Evolutionary conservation across 75 land plant species (phyloP).

Genomic region (Larix kaempferi): DNA sequence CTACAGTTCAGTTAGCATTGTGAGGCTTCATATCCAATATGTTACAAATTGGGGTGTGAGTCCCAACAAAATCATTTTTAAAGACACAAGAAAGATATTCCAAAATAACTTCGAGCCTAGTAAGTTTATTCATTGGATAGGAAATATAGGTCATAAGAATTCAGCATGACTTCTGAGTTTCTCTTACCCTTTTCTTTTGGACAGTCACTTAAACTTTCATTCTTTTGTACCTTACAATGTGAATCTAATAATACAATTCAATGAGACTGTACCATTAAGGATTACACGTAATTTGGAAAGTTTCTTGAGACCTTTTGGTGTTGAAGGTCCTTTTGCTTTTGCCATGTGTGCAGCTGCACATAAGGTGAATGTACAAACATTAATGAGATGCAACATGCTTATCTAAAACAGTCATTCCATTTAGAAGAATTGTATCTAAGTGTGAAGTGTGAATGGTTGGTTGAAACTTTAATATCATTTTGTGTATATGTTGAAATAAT

Average conservation of each 20-base stretch:
- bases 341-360: constrained; percentile 99
- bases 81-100: no score
- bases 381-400: constrained; percentile 15
- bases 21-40: constrained; percentile 98
- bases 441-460: background rate
- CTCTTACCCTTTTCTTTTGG: background rate
- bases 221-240: constrained; percentile 74
- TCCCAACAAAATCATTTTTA: constrained; percentile 98
- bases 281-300: constrained; percentile 91
- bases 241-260: constrained; percentile 94
- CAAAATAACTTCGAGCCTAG: no score
- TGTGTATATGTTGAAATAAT: no score
- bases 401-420: background rate
- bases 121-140: constrained; percentile 11
- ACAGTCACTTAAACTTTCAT: background rate
- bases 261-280: constrained; percentile 95
- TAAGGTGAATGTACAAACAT: constrained; percentile 66
- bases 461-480: no score
- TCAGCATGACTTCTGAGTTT: no score
- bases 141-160: background rate
- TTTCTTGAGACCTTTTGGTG: no score
- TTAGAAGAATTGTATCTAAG: background rate
- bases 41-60: constrained; percentile 95
- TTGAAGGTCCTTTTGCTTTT: constrained; percentile 92
- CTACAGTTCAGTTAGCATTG: constrained; percentile 92